These are phyloP conservation scores for Simplicillium sp. DNA, from an alignment of 2,329 filamentous ascomycete species.

Conservation along the genomic window DNA sequence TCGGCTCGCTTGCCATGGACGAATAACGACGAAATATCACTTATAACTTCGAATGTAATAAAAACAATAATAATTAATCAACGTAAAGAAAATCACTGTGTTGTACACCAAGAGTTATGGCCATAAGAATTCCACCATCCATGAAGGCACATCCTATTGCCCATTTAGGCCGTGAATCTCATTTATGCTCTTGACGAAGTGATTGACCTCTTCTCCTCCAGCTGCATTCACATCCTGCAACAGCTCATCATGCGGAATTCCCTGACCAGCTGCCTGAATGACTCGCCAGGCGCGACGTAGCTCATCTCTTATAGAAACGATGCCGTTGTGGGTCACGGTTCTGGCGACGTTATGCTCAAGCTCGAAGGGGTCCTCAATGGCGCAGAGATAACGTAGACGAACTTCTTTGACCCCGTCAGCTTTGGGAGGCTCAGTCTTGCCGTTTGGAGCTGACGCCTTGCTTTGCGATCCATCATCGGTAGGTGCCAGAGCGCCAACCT, in stretches of 20 bases:
- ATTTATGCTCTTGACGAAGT: constrained; percentile 18
- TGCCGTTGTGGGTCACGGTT: constrained; percentile 75
- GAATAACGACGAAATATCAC: no score
- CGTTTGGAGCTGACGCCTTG: constrained; percentile 11
- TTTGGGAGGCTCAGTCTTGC: constrained; percentile 12
- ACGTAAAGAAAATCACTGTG: no score
- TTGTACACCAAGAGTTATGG: no score
- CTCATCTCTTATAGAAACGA: constrained; percentile 74
- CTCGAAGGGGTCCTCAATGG: constrained; percentile 90
- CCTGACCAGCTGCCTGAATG: constrained; percentile 43
- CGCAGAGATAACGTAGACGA: constrained; percentile 72
- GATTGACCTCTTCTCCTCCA: constrained; percentile 11
- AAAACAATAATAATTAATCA: no score
- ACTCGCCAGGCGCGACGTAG: constrained; percentile 74
- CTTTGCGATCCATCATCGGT: constrained; percentile 7
- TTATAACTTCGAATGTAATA: no score
- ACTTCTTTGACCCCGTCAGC: constrained; percentile 52
- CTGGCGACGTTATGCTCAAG: constrained; percentile 78
- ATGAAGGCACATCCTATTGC: neutral
- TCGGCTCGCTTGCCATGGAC: neutral
- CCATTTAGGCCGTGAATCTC: constrained; percentile 21
- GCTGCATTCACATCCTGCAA: constrained; percentile 36
- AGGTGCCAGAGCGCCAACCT: neutral
- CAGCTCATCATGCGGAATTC: constrained; percentile 34
- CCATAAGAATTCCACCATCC: no score